Evolutionary conservation across 257 asterid genomes (phyloP).

Genomic region (Plantago ovata): DNA sequence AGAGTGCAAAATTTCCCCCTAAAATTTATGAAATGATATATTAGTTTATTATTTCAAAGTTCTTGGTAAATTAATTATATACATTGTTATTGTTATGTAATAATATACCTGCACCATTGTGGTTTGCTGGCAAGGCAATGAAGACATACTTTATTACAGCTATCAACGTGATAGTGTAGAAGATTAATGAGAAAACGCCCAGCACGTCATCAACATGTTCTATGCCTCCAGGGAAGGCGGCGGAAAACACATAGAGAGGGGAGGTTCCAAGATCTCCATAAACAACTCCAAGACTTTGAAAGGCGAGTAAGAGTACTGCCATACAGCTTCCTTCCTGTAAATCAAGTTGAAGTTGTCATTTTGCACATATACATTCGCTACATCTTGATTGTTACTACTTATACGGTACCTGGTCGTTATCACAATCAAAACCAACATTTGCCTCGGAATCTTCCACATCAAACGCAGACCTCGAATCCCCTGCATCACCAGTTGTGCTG

Average conservation of each 20-base stretch:
- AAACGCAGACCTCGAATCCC: too few relatives aligned
- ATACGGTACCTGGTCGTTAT: too few relatives aligned
- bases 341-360: too few relatives aligned
- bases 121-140: slow-evolving; percentile 66
- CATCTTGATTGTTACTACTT: too few relatives aligned
- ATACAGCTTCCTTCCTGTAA: too few relatives aligned
- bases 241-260: slow-evolving; percentile 65
- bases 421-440: too few relatives aligned
- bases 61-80: background rate
- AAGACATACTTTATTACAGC: slow-evolving; percentile 71
- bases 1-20: slow-evolving; percentile 68
- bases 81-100: background rate
- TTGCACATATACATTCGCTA: too few relatives aligned
- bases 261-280: slow-evolving; percentile 69
- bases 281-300: slow-evolving; percentile 62
- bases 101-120: slow-evolving; percentile 65
- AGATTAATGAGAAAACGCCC: slow-evolving; percentile 70
- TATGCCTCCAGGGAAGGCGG: slow-evolving; percentile 58
- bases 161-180: slow-evolving; percentile 59
- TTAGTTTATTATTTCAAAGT: background rate
- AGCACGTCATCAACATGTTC: slow-evolving; percentile 56
- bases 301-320: too few relatives aligned
- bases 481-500: too few relatives aligned
- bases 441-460: too few relatives aligned
- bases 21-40: background rate